phyloP scores from a whole-genome alignment of 1,284 basidiomycete genomes.

The Austroboletus niveus region DNA sequence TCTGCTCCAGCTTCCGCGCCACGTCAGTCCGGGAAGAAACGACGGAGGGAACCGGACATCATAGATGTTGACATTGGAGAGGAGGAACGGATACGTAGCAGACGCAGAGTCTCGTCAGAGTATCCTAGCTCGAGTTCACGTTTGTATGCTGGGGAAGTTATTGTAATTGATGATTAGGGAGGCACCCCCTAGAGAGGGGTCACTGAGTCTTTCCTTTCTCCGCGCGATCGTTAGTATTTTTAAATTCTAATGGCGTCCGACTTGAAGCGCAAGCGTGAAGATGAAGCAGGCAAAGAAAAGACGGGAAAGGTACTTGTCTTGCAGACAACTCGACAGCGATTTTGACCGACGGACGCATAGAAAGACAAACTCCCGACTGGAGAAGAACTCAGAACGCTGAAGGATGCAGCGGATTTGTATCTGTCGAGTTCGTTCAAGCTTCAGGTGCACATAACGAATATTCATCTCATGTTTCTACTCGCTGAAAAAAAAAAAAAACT shows the following conservation, averaged over 20 bases:
- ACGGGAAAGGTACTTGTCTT: slow-evolving; percentile 8
- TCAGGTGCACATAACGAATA: slow-evolving; percentile 53
- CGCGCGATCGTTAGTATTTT: not conserved
- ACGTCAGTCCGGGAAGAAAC: slow-evolving; percentile 19
- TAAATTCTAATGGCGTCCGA: slow-evolving; percentile 20
- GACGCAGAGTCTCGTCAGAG: slow-evolving; percentile 13
- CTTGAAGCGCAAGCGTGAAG: slow-evolving; percentile 34
- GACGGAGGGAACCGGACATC: slow-evolving; percentile 25
- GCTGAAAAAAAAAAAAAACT: slow-evolving; percentile 2
- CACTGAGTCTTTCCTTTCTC: not conserved
- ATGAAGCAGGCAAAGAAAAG: slow-evolving; percentile 4
- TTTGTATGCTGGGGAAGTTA: slow-evolving; percentile 34
- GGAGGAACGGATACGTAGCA: slow-evolving; percentile 16
- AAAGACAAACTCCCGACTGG: slow-evolving; percentile 56
- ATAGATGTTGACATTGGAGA: slow-evolving; percentile 30
- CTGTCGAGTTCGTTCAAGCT: slow-evolving; percentile 84
- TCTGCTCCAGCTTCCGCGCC: not conserved
- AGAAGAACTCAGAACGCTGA: slow-evolving; percentile 74
- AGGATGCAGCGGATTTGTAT: slow-evolving; percentile 78
- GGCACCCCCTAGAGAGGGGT: slow-evolving; percentile 13
- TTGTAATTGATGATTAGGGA: slow-evolving; percentile 41
- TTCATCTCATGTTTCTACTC: not conserved
- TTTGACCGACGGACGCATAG: slow-evolving; percentile 11
- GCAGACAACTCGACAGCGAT: not conserved
- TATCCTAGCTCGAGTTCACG: slow-evolving; percentile 6